Evolutionary conservation across 805 yeast genomes (phyloP).

Genomic region (Candida andamanensis): DNA sequence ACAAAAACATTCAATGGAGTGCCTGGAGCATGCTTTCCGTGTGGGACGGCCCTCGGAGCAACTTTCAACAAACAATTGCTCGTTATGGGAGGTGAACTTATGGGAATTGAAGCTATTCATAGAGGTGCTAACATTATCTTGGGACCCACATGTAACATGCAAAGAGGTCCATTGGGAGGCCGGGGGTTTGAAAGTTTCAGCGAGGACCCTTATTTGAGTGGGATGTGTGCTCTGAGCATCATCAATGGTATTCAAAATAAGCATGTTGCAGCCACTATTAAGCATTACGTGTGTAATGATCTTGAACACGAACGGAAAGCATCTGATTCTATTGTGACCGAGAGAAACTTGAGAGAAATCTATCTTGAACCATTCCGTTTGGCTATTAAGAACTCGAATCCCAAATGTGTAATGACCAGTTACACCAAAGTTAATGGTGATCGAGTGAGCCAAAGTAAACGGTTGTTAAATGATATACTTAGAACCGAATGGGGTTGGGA

Average conservation of each 20-base stretch:
- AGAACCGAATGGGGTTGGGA: slow-evolving; percentile 28
- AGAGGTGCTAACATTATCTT: slow-evolving; percentile 26
- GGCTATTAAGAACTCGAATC: slow-evolving; percentile 26
- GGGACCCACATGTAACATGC: slow-evolving; percentile 31
- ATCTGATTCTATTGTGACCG: slow-evolving; percentile 24
- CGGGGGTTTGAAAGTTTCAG: slow-evolving; percentile 30
- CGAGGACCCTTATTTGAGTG: slow-evolving; percentile 29
- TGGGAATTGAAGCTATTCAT: slow-evolving; percentile 28
- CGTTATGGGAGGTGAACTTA: slow-evolving; percentile 23
- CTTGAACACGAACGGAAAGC: slow-evolving; percentile 27
- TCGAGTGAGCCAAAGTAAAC: slow-evolving; percentile 22
- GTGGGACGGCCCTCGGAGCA: slow-evolving; percentile 30
- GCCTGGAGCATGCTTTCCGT: slow-evolving; percentile 30
- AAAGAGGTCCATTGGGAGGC: slow-evolving; percentile 31
- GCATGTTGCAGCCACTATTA: slow-evolving; percentile 27
- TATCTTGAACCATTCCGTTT: slow-evolving; percentile 30
- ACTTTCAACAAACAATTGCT: slow-evolving; percentile 33
- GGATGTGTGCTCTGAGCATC: slow-evolving; percentile 21
- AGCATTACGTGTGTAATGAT: slow-evolving; percentile 30
- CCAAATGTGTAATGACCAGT: slow-evolving; percentile 26
- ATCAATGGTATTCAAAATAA: slow-evolving; percentile 25
- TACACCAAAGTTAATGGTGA: slow-evolving; percentile 30
- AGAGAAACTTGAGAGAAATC: slow-evolving; percentile 28
- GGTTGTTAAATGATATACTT: slow-evolving; percentile 19
- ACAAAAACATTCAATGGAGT: slow-evolving; percentile 22